These are phyloP conservation scores for Eucalyptus sp. DNA, from an alignment of 345 rosid species.

Conservation along the genomic window DNA sequence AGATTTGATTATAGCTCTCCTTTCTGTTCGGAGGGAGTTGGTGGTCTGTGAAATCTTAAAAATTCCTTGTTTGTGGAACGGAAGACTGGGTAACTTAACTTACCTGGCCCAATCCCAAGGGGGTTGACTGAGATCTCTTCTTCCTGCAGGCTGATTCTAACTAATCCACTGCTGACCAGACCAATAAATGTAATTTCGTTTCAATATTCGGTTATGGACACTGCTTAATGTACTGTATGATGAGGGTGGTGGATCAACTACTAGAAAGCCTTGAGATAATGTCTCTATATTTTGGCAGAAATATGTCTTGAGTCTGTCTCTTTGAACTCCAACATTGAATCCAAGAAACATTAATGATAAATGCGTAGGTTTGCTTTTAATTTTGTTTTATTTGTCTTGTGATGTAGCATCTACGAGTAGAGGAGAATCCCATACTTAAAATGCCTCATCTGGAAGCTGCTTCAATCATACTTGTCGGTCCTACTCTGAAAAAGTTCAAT, in stretches of 20 bases:
- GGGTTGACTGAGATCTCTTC: not conserved
- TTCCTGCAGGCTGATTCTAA: not conserved
- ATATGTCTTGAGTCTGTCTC: not conserved
- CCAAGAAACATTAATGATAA: not conserved
- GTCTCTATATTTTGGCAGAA: not conserved
- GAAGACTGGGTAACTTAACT: not conserved
- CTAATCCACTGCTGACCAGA: not conserved
- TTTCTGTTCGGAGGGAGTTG: not conserved
- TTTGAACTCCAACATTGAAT: not conserved
- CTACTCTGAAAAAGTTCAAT: conserved; percentile 90
- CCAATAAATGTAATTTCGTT: not conserved
- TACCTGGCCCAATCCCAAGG: not conserved
- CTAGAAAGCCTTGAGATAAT: not conserved
- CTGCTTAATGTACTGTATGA: not conserved
- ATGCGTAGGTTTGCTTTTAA: not conserved
- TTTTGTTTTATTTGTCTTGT: not conserved
- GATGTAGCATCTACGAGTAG: conserved; percentile 86
- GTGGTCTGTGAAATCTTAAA: not conserved
- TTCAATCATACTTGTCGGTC: conserved; percentile 86
- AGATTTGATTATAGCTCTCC: not conserved
- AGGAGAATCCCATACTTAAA: conserved; percentile 94
- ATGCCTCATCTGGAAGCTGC: conserved; percentile 96
- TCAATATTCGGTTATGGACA: not conserved
- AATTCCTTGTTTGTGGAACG: not conserved
- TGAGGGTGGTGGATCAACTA: not conserved